These are phyloP conservation scores for Coleophoma cylindrospora DNA, from an alignment of 2,329 filamentous ascomycete genomes.

Conservation along the genomic window DNA sequence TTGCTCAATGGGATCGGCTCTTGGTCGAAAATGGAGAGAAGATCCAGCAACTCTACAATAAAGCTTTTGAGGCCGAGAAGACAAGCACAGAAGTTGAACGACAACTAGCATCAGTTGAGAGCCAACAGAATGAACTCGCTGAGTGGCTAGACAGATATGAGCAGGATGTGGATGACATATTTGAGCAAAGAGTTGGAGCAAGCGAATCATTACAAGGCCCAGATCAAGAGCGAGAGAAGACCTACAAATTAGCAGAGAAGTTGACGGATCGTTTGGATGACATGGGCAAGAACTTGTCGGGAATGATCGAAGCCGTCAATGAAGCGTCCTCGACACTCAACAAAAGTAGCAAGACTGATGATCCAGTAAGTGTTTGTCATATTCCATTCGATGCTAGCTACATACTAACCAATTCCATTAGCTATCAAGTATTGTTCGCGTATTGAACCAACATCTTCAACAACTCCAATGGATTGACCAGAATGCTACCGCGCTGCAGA, in stretches of 20 bases:
- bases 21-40: conserved; percentile 93
- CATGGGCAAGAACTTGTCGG: conserved; percentile 85
- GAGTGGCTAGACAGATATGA: conserved; percentile 89
- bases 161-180: conserved; percentile 83
- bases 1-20: conserved; percentile 83
- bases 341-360: conserved; percentile 84
- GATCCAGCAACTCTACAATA: conserved; percentile 87
- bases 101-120: conserved; percentile 83
- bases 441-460: conserved; percentile 87
- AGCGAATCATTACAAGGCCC: conserved; percentile 77
- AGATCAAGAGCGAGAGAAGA: conserved; percentile 92
- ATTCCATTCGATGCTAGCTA: too few species aligned
- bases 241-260: conserved; percentile 93
- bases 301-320: conserved; percentile 99
- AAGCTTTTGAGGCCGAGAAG: conserved; percentile 89
- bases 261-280: conserved; percentile 86
- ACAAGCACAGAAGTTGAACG: conserved; percentile 92
- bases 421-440: conserved; percentile 91
- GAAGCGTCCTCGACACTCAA: conserved; percentile 81
- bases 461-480: conserved; percentile 93
- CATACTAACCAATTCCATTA: conserved; percentile 32
- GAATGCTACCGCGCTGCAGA: conserved; percentile 73
- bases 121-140: conserved; percentile 86
- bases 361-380: conserved; percentile 60
- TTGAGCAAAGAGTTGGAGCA: conserved; percentile 70